Conservation (phyloP, 176 grass and related monocot species). For the bread wheat (Triticum aestivum) region IWGSC_CS_RefSeq_v2.1 NC_057805.1:502548585-502549084, state of each 20-base stretch:
- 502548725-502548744: conserved; percentile 1
- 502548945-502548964: neutral
- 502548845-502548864: neutral
- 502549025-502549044: neutral
- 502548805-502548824: neutral
- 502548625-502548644: conserved; percentile 14
- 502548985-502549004: neutral
- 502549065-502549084: neutral
- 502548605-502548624: conserved; percentile 33
- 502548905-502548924: neutral
- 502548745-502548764: neutral
- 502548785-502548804: neutral
- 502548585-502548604: conserved; percentile 28
- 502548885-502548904: neutral
- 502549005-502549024: neutral
- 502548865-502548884: neutral
- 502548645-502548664: conserved; percentile 66
- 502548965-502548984: neutral
- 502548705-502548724: conserved; percentile 60
- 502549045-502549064: neutral
- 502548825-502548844: neutral
- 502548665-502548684: conserved; percentile 57
- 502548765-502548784: neutral
- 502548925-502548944: neutral
- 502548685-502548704: conserved; percentile 51